phyloP scores from a whole-genome alignment of 2,329 filamentous ascomycete genomes.

The Xylaria sp. region DNA sequence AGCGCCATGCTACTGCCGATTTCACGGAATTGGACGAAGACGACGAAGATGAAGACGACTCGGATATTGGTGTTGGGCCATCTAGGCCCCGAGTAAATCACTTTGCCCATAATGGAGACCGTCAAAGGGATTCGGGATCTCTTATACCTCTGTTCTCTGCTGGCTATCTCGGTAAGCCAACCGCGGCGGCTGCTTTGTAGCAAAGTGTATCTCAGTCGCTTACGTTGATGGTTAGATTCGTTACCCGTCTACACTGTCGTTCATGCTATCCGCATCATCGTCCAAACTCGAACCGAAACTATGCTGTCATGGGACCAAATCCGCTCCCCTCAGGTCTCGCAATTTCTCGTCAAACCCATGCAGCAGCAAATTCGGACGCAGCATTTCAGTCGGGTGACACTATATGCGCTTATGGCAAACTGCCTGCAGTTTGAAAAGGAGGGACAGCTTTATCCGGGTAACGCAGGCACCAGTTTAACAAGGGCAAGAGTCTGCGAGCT shows the following conservation, averaged over 20 bases:
- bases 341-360: constrained; percentile 94
- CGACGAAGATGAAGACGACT: constrained; percentile 34
- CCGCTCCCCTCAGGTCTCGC: constrained; percentile 91
- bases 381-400: constrained; percentile 82
- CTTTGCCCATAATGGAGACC: constrained; percentile 44
- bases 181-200: not conserved
- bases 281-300: constrained; percentile 85
- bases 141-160: constrained; percentile 79
- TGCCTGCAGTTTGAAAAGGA: constrained; percentile 93
- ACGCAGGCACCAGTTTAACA: constrained; percentile 80
- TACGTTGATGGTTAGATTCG: constrained; percentile 59
- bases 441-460: constrained; percentile 77
- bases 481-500: constrained; percentile 89
- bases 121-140: constrained; percentile 33
- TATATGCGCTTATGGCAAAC: constrained; percentile 92
- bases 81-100: constrained; percentile 30
- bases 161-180: constrained; percentile 67
- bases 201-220: not conserved
- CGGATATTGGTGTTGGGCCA: constrained; percentile 32
- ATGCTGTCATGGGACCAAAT: constrained; percentile 94
- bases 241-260: constrained; percentile 89
- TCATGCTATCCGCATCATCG: constrained; percentile 83
- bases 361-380: constrained; percentile 82
- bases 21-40: constrained; percentile 66
- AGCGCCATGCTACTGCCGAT: constrained; percentile 62